These are phyloP conservation scores for Rhodotorula sp. DNA, from an alignment of 1,284 basidiomycete genomes.

Conservation along the genomic window DNA sequence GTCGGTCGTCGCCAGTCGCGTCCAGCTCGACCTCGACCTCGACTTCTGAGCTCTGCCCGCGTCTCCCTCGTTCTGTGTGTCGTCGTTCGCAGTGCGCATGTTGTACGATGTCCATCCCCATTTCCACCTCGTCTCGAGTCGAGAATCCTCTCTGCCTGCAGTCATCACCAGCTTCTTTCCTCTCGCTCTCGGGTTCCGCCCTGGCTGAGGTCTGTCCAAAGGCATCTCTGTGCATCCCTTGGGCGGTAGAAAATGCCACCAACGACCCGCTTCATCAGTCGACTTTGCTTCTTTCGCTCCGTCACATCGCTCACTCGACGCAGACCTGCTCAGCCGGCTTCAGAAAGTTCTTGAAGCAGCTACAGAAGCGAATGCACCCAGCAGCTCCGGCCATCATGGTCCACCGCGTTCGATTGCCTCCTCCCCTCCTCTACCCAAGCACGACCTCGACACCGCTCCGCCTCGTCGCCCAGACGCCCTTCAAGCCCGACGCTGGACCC, in stretches of 20 bases:
- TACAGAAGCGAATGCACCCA: not conserved
- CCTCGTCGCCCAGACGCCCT: slow-evolving; percentile 31
- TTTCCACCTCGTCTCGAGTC: no score
- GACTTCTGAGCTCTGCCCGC: slow-evolving; percentile 20
- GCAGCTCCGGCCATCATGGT: slow-evolving; percentile 4
- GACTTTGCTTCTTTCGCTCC: no score
- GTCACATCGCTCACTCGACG: no score
- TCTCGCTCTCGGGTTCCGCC: no score
- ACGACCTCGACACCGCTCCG: slow-evolving; percentile 18
- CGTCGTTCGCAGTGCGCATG: not conserved
- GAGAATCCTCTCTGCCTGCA: no score
- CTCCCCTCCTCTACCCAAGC: slow-evolving; percentile 35
- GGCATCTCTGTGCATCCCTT: no score
- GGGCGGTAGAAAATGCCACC: no score
- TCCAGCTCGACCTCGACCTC: slow-evolving; percentile 39
- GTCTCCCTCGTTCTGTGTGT: not conserved
- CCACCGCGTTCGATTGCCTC: slow-evolving; percentile 16
- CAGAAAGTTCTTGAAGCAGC: no score
- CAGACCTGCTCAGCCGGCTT: no score
- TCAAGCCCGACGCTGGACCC: slow-evolving; percentile 13
- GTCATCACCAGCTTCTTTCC: not conserved
- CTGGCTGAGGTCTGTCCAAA: no score
- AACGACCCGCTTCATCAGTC: no score
- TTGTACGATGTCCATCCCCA: no score
- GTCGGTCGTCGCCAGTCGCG: slow-evolving; percentile 24